Evolutionary conservation across 345 rosid genomes (phyloP).

Genomic region (Lenwebbia sp.): DNA sequence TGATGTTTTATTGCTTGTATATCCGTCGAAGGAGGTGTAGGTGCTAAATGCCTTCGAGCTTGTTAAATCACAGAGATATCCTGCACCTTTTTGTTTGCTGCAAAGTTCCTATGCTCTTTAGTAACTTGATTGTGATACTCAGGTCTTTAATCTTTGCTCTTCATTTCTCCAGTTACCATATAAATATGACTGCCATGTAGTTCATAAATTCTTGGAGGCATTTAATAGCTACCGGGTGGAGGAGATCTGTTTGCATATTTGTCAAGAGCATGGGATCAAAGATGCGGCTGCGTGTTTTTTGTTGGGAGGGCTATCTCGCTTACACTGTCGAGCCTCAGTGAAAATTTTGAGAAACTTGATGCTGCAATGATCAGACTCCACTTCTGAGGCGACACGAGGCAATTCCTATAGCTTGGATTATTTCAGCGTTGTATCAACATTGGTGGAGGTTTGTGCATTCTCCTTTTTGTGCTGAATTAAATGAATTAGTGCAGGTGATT

Average conservation of each 20-base stretch:
- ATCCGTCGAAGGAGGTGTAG: neutral
- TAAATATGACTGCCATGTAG: constrained; percentile 71
- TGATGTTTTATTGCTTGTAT: neutral
- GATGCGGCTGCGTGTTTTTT: no score
- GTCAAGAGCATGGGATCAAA: constrained; percentile 77
- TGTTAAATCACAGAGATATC: neutral
- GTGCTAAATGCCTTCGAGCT: neutral
- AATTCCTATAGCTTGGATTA: constrained; percentile 24
- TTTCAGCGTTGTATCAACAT: constrained; percentile 30
- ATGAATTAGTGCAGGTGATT: constrained; percentile 39
- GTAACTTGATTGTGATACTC: neutral
- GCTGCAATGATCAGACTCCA: no score
- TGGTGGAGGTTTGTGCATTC: constrained; percentile 50
- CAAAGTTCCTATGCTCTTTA: neutral
- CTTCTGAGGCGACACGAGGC: no score
- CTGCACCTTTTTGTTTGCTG: neutral
- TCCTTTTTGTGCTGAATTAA: neutral
- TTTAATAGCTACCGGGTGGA: constrained; percentile 97
- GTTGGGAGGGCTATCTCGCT: no score
- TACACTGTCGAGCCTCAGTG: no score
- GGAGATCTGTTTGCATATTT: constrained; percentile 68
- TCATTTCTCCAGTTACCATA: constrained; percentile 57
- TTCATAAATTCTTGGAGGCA: constrained; percentile 85
- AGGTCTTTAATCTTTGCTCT: constrained; percentile 1
- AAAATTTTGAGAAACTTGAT: no score